These are phyloP conservation scores for Stachybotrys echinatus DNA, from an alignment of 2,329 filamentous ascomycete genomes.

Conservation along the genomic window DNA sequence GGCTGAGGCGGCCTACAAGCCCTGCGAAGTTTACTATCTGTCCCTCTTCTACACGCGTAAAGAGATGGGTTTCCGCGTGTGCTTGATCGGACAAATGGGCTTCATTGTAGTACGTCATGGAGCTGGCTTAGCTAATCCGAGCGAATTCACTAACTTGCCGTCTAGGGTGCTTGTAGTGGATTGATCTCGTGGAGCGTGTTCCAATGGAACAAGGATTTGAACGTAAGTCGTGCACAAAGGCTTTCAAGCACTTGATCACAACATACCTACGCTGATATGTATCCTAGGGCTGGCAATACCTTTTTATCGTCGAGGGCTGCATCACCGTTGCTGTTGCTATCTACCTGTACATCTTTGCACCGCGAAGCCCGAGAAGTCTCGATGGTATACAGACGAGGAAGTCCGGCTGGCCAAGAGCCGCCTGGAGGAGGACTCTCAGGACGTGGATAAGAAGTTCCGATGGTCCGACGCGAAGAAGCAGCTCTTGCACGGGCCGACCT, in stretches of 20 bases:
- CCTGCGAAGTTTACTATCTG: constrained; percentile 36
- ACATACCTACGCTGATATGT: constrained; percentile 2
- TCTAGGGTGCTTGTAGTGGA: no score
- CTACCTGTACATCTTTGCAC: background rate
- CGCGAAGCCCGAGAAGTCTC: background rate
- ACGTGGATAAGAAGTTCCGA: background rate
- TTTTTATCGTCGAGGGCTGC: background rate
- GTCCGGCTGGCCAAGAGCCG: background rate
- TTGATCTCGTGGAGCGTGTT: no score
- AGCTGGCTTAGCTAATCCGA: no score
- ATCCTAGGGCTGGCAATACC: background rate
- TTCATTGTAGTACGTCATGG: no score
- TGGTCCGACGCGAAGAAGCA: background rate
- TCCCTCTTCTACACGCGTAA: constrained; percentile 34
- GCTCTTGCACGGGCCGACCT: background rate
- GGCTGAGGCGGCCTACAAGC: constrained; percentile 41
- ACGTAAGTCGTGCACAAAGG: no score
- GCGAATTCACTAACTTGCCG: no score
- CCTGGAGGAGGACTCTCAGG: background rate
- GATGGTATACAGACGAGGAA: background rate
- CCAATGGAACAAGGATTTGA: no score
- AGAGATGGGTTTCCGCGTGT: no score
- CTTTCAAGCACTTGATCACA: no score
- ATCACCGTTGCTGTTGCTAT: background rate
- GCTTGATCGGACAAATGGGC: no score